A percentile compares a stretch with the other conserved stretches of the same genome.
These are phyloP conservation scores for Phytopythium boreale DNA, from an alignment of 352 stramenopile genomes.

Conservation along the genomic window DNA sequence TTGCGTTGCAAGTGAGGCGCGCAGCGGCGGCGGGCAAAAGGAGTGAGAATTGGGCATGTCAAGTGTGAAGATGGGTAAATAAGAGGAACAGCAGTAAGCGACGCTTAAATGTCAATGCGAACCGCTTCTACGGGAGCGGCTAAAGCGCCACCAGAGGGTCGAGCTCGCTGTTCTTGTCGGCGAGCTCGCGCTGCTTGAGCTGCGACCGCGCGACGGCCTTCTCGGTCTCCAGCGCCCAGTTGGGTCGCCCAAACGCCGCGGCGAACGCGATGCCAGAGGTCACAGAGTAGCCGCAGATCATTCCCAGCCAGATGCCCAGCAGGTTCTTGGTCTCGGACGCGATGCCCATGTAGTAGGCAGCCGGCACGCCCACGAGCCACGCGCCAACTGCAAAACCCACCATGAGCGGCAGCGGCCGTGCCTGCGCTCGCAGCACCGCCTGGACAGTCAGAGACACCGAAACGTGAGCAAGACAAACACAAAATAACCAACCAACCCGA, in stretches of 20 bases:
- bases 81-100: neutral
- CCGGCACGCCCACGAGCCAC: constrained; percentile 74
- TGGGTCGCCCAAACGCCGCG: constrained; percentile 45
- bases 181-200: constrained; percentile 27
- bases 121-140: neutral
- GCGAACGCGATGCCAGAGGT: constrained; percentile 69
- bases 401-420: constrained; percentile 49
- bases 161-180: neutral
- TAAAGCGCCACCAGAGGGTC: constrained; percentile 22
- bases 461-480: neutral
- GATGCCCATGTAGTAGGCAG: constrained; percentile 67
- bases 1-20: neutral
- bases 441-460: constrained; percentile 13
- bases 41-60: neutral
- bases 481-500: neutral
- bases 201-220: constrained; percentile 54
- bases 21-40: neutral
- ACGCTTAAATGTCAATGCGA: neutral
- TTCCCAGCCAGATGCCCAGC: constrained; percentile 69
- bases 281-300: constrained; percentile 65
- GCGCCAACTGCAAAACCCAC: constrained; percentile 52
- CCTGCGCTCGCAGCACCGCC: constrained; percentile 70
- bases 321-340: constrained; percentile 28
- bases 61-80: neutral
- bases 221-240: constrained; percentile 57